phyloP scores from a whole-genome alignment of 2,329 filamentous ascomycete genomes.

The Karstenula rhodostoma region DNA sequence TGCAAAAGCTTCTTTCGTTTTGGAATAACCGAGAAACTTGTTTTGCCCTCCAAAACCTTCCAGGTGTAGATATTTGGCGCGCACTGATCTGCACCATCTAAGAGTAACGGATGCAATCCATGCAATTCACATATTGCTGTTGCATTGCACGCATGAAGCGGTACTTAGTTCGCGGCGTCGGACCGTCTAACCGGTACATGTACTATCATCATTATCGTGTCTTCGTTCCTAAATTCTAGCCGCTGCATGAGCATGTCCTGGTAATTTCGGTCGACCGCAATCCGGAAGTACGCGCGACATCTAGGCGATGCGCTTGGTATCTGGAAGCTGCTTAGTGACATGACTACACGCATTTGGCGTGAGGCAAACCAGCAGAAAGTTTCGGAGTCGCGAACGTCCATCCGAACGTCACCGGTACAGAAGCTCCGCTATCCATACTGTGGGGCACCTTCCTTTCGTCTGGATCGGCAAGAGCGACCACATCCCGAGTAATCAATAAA shows the following conservation, averaged over 20 bases:
- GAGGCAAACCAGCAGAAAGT: not conserved
- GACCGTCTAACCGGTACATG: slow-evolving; percentile 39
- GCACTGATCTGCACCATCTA: too few relatives aligned
- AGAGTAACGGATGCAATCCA: too few relatives aligned
- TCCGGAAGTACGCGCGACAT: not conserved
- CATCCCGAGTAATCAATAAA: slow-evolving; percentile 21
- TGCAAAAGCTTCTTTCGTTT: too few relatives aligned
- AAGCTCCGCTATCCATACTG: slow-evolving; percentile 44
- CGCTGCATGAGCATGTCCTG: not conserved
- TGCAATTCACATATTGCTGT: not conserved
- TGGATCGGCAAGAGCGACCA: slow-evolving; percentile 23
- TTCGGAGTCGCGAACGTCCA: slow-evolving; percentile 22
- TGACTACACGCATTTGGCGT: not conserved
- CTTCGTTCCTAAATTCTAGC: not conserved
- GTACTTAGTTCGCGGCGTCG: slow-evolving; percentile 28
- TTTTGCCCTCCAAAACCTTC: too few relatives aligned
- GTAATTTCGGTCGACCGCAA: not conserved
- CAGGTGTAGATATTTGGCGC: too few relatives aligned
- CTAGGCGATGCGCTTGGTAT: too few relatives aligned
- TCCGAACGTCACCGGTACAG: slow-evolving; percentile 42
- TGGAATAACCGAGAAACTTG: too few relatives aligned
- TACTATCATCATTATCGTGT: slow-evolving; percentile 17
- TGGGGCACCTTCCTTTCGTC: slow-evolving; percentile 31
- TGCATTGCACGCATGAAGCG: not conserved
- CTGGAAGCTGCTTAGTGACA: not conserved